Percentiles rank a stretch among this genome's conserved stretches.
Conservation (phyloP, 1,139 yeast genomes). For the Arxiozyma telluris region DNA sequence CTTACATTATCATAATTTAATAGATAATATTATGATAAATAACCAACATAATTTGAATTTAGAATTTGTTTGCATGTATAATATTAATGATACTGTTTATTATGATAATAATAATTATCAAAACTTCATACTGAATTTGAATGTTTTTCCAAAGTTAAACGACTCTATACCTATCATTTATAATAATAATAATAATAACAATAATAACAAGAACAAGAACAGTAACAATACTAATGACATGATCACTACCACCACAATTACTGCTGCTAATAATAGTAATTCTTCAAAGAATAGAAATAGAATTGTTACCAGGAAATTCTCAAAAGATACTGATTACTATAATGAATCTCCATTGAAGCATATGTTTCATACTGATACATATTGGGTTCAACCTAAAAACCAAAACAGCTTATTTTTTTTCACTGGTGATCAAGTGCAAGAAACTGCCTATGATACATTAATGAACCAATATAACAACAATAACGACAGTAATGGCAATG, state of each 20-base stretch:
- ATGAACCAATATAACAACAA: too few relatives aligned
- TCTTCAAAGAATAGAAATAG: not conserved
- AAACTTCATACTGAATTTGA: conserved; percentile 19
- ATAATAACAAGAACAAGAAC: too few relatives aligned
- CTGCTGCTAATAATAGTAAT: not conserved
- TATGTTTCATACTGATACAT: conserved; percentile 24
- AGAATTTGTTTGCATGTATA: conserved; percentile 27
- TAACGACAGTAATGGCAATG: too few relatives aligned
- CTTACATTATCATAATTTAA: conserved; percentile 23
- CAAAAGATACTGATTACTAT: conserved; percentile 27
- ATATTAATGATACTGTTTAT: conserved; percentile 26
- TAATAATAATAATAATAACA: too few relatives aligned
- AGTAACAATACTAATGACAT: too few relatives aligned
- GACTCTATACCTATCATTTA: not conserved
- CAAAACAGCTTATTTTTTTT: conserved; percentile 36
- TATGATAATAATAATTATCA: conserved; percentile 29
- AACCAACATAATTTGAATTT: conserved; percentile 13
- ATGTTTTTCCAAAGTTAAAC: conserved; percentile 6
- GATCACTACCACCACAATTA: not conserved
- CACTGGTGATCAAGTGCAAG: conserved; percentile 66
- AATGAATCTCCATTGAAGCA: conserved; percentile 29
- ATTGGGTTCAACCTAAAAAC: conserved; percentile 17
- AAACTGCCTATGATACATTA: not conserved
- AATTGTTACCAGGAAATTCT: conserved; percentile 18
- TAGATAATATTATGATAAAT: conserved; percentile 9